Conservation (phyloP, 257 asterid species). For the Cynanchum wilfordii region DNA sequence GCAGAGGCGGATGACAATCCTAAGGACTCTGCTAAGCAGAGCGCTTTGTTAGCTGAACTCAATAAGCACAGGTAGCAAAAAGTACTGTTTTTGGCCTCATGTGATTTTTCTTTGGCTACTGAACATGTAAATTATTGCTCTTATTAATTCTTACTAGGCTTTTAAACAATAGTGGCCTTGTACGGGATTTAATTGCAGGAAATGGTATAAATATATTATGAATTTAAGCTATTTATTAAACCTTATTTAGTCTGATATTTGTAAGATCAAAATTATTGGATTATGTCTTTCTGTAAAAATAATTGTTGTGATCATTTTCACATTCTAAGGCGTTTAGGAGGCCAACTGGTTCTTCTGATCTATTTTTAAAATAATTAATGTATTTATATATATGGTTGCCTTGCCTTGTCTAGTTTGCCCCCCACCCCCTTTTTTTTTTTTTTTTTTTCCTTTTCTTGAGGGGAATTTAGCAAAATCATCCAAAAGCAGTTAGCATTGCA, state of each 20-base stretch:
- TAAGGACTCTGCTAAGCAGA: slow-evolving; percentile 62
- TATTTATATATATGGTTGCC: not conserved
- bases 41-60: slow-evolving; percentile 71
- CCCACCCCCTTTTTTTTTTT: no score
- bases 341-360: not conserved
- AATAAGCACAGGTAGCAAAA: slow-evolving; percentile 65
- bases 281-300: not conserved
- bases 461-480: not conserved
- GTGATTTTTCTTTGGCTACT: not conserved
- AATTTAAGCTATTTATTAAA: not conserved
- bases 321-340: not conserved
- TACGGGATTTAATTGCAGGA: not conserved
- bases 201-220: not conserved
- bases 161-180: not conserved
- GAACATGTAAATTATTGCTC: not conserved
- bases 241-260: no score
- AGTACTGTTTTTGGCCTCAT: not conserved
- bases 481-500: not conserved
- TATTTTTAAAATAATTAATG: no score
- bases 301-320: not conserved
- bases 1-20: slow-evolving; percentile 89
- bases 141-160: not conserved
- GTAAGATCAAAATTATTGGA: not conserved
- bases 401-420: not conserved
- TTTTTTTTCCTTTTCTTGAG: not conserved